Evolutionary conservation across 2,329 filamentous ascomycete species (phyloP), one percentile per base, ranked within the genome.

Genomic region (Pseudomassariella vexata): DNA sequence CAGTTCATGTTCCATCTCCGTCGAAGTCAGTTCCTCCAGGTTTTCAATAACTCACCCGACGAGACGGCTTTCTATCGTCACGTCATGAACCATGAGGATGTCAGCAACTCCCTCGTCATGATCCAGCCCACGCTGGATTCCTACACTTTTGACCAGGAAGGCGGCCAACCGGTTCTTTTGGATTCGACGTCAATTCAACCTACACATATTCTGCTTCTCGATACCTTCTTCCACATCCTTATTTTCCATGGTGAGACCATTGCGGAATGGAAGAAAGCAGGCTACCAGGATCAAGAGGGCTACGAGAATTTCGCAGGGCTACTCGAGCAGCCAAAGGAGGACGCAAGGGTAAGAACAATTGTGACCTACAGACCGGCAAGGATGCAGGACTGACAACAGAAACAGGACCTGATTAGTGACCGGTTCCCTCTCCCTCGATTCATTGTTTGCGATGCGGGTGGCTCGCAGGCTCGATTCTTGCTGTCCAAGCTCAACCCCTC

Each of bases 1-100:
- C 92, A 98, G 57, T 98, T 98, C 65, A 98, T 98, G 92, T 98
- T 98, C 72, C 92, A 98, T 60, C 74, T 98, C 39, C 84, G 92
- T 48, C 79, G 92, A 60, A 95, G 88, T 62, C 92, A 96, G 60
- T 98, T 98, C 69, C 63, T 98, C 44, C 92, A 98, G 55, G 89
- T 98, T 36, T 98, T 98, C 76, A 98, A 98, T 70, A 98, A 96
- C 61, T 96, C 90, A 0, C 92, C 92, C 6, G 92, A 98, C 50
- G 92, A 98, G 63, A 98, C 92, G 16, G 92, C 92, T n/a, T 98
- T 98, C 63, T 95, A 96, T 57, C 78, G 92, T 39, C 92, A 98
- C 55, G 88, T 98, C 3, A 72, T 98, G 42, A 94, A 96, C 57
- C 89, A 96, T 50, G 92, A 98, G 60, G 92, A 96, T 60, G 88